phyloP scores from a whole-genome alignment of 495 filamentous ascomycete species.

The Trichoderma asperelloides region DNA sequence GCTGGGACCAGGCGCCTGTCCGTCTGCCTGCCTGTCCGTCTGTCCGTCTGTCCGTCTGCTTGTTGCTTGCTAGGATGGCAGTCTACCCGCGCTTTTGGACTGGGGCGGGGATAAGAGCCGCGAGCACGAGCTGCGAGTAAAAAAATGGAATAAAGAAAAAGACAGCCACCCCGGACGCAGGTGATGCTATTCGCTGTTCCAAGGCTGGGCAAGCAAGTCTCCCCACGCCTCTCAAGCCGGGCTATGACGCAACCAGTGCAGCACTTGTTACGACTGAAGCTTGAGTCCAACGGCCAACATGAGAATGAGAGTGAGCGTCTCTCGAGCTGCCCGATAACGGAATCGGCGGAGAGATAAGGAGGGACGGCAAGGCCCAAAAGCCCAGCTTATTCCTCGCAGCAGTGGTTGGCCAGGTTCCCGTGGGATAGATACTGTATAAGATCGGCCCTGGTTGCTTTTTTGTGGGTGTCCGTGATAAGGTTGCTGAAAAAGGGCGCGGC shows the following conservation, averaged over 20 bases:
- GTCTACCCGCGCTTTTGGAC: too few species aligned
- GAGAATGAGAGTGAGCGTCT: neutral
- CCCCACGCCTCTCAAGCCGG: neutral
- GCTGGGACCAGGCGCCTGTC: too few species aligned
- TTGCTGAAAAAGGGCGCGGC: conserved; percentile 7
- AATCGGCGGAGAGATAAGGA: conserved; percentile 6
- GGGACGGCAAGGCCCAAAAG: neutral
- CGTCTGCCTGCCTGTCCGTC: too few species aligned
- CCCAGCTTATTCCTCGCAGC: neutral
- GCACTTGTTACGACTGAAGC: neutral
- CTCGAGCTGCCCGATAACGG: neutral
- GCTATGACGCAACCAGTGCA: conserved; percentile 3
- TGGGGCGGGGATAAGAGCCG: neutral
- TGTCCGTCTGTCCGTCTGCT: too few species aligned
- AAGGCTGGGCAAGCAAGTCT: neutral
- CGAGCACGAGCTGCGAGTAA: neutral
- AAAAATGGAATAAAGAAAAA: neutral
- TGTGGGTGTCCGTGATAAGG: conserved; percentile 7
- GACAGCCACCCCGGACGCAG: neutral
- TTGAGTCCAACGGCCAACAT: neutral
- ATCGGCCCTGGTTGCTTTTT: conserved; percentile 7
- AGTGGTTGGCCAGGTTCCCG: neutral
- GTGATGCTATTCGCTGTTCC: conserved; percentile 3
- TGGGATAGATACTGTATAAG: neutral
- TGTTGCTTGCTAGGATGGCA: too few species aligned